Conservation (phyloP, 192 early-diverging fungal species). For the Backusella mclennaniae region DNA sequence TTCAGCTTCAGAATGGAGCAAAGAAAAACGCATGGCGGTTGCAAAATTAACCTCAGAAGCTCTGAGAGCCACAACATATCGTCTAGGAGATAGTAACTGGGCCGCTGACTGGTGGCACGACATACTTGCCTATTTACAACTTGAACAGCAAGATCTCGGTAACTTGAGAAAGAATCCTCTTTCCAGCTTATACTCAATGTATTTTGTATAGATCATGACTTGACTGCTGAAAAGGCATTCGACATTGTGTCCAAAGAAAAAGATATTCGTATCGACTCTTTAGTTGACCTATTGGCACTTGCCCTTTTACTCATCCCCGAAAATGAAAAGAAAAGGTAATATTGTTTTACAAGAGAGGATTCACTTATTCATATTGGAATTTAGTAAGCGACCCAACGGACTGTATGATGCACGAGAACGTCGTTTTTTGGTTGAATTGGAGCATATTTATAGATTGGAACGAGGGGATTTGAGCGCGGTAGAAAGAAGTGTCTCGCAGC, state of each 20-base stretch:
- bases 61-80: not conserved
- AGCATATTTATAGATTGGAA: constrained; percentile 31
- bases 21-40: not conserved
- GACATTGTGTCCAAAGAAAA: not conserved
- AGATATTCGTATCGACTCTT: constrained; percentile 28
- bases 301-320: not conserved
- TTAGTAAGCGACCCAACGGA: not conserved
- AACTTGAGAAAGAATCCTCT: not conserved
- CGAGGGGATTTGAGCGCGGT: constrained; percentile 27
- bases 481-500: constrained; percentile 50
- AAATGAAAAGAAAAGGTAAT: not conserved
- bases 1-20: not conserved
- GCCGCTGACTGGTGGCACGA: not conserved
- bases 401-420: constrained; percentile 52
- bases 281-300: constrained; percentile 19
- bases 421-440: constrained; percentile 42
- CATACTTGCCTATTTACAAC: not conserved
- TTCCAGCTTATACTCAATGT: not conserved
- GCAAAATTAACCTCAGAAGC: not conserved
- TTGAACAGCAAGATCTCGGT: constrained; percentile 6
- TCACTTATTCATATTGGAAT: too few relatives aligned
- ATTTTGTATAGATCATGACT: not conserved
- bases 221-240: not conserved
- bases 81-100: not conserved
- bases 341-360: not conserved